Percentiles rank a stretch among this genome's conserved stretches.
phyloP scores from a whole-genome alignment of 352 stramenopile species.

The Globisporangium nagaii region DNA sequence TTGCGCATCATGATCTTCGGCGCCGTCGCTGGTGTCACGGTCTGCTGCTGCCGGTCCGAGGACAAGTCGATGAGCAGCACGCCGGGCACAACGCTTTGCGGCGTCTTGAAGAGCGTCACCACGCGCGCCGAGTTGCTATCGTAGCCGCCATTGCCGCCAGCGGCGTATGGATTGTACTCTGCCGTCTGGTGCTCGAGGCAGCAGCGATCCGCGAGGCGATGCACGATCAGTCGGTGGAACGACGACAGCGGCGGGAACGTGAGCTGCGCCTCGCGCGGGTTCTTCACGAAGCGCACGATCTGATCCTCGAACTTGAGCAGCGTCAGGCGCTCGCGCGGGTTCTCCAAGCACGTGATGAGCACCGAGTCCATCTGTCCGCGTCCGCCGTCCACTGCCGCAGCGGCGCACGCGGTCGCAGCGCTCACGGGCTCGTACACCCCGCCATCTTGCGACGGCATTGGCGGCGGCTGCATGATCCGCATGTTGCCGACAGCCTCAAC shows the following conservation, averaged over 20 bases:
- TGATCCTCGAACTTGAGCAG: slow-evolving; percentile 86
- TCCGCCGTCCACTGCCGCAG: slow-evolving; percentile 11
- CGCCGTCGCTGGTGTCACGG: slow-evolving; percentile 62
- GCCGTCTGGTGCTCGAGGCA: slow-evolving; percentile 84
- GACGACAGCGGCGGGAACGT: slow-evolving; percentile 81
- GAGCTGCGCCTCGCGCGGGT: slow-evolving; percentile 57
- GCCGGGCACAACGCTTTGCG: slow-evolving; percentile 65
- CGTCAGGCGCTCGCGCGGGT: slow-evolving; percentile 70
- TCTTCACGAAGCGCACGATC: slow-evolving; percentile 78
- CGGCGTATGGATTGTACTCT: slow-evolving; percentile 54
- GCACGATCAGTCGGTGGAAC: slow-evolving; percentile 87
- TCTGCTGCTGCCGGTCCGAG: slow-evolving; percentile 51
- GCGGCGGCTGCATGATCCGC: slow-evolving; percentile 30
- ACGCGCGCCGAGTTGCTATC: slow-evolving; percentile 68
- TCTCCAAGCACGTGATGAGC: slow-evolving; percentile 73
- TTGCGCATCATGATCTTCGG: slow-evolving; percentile 94
- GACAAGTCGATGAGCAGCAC: slow-evolving; percentile 89
- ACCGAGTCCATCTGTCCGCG: slow-evolving; percentile 69
- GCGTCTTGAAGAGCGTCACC: slow-evolving; percentile 88
- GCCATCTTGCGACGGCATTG: slow-evolving; percentile 30
- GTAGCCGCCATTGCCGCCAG: slow-evolving; percentile 15
- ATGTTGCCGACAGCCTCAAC: slow-evolving; percentile 27
- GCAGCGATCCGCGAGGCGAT: slow-evolving; percentile 93
- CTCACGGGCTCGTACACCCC: slow-evolving; percentile 54
- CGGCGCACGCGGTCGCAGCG: slow-evolving; percentile 49